Base-by-base conservation (phyloP, 2,329 filamentous ascomycete species). In the Cladophialophora yegresii region DNA sequence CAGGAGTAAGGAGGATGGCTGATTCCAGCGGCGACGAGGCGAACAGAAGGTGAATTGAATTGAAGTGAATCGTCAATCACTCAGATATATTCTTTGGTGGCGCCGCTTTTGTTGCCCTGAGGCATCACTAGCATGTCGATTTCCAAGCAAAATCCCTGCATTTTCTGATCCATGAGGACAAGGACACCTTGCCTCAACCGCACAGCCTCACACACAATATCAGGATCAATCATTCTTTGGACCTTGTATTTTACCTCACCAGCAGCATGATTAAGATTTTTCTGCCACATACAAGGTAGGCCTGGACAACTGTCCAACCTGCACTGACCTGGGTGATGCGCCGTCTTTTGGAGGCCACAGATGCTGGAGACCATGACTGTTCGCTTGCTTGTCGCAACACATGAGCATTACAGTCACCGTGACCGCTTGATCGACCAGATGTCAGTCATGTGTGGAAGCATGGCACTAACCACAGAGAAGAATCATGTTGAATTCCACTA, bases 121-220 rank as follows among this genome's bases (percentile, higher is more conserved):
- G 3, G 9, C 40, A 13, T 13, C 13, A 50, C 13, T 33, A 36
- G 30, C 43, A 26, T 45, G n/a, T 26, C 8, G 62, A 64, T 64
- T 64, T 64, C 58, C 58, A 64, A 64, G 63, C 63, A 65, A 20
- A 13, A 28, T 20, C 23, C n/a, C 58, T 49, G 58, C 13, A 40
- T 16, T 40, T 57, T 32, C 6, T 30, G 22, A 16, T 53, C 50
- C 5, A 50, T 9, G 26, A 50, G 51, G 12, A 30, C 51, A 62
- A 61, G 45, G 63, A 32, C 58, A 58, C 54, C 58, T 54, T 61
- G 58, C 61, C 60, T 62, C 50, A 33, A 56, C 22, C 33, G 23
- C 53, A 54, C 63, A 62, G 63, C 63, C 63, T 65, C 54, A 45
- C 54, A 5, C 16, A n/a, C 16, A 43, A 2, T 47, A n/a, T 40